Conservation (phyloP, 768 basidiomycete genomes). For the Phylloporus sp. region DNA sequence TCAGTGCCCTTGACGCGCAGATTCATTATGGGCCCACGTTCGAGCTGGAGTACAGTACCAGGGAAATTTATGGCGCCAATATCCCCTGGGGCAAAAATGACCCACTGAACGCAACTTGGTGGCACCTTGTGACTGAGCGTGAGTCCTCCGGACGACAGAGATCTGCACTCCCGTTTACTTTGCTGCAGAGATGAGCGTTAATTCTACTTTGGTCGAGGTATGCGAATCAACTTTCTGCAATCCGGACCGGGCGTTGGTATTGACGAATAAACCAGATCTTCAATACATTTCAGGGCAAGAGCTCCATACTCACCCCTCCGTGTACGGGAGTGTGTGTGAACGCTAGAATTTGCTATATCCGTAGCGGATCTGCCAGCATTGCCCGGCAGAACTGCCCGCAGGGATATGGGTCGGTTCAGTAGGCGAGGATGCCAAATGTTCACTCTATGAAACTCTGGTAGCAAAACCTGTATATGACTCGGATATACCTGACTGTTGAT, state of each 20-base stretch:
- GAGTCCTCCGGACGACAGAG: constrained; percentile 19
- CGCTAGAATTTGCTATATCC: constrained; percentile 74
- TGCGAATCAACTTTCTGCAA: constrained; percentile 15
- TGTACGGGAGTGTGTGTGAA: constrained; percentile 58
- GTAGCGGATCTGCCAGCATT: constrained; percentile 65
- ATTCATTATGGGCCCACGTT: constrained; percentile 55
- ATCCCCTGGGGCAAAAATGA: constrained; percentile 56
- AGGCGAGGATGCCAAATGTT: neutral
- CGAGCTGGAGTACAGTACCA: constrained; percentile 60
- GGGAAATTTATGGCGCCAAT: constrained; percentile 56
- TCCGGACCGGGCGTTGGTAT: neutral
- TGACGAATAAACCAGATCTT: constrained; percentile 43
- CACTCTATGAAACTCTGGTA: neutral
- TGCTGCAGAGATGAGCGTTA: constrained; percentile 48
- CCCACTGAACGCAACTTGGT: constrained; percentile 78
- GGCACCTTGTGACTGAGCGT: constrained; percentile 77
- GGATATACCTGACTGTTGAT: constrained; percentile 9
- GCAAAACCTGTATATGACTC: neutral
- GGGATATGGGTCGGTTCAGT: constrained; percentile 66
- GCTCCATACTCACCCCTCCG: constrained; percentile 45
- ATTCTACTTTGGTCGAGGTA: constrained; percentile 56
- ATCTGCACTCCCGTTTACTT: neutral
- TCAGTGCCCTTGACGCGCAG: constrained; percentile 54
- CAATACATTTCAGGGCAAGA: constrained; percentile 68
- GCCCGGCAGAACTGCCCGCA: constrained; percentile 51